Evolutionary conservation across 2,329 filamentous ascomycete genomes (phyloP).

Genomic region (Trichothecium sympodiale): DNA sequence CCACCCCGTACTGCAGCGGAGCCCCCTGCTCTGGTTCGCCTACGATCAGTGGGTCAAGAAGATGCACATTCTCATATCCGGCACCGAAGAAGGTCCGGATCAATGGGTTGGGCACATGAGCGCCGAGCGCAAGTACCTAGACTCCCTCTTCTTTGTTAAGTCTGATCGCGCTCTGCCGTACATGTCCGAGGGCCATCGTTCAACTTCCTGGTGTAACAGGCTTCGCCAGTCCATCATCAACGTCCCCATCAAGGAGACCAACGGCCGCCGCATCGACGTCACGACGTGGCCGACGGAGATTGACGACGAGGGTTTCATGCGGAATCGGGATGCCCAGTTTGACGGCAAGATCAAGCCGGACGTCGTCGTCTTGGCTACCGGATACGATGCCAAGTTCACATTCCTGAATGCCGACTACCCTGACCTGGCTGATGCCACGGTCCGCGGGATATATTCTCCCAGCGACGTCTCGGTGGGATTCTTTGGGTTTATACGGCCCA

Average conservation of each 20-base stretch:
- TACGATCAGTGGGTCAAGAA: conserved; percentile 34
- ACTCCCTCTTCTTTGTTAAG: conserved; percentile 31
- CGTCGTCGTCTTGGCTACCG: conserved; percentile 34
- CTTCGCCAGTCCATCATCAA: conserved; percentile 26
- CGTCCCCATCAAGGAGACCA: conserved; percentile 24
- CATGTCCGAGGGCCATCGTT: conserved; percentile 24
- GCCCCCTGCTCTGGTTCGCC: conserved; percentile 29
- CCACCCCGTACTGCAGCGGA: conserved; percentile 32
- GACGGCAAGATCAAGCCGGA: conserved; percentile 25
- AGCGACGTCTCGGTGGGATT: conserved; percentile 28
- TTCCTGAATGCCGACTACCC: conserved; percentile 30
- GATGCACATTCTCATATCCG: conserved; percentile 31
- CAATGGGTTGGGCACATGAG: conserved; percentile 36
- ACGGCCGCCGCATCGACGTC: conserved; percentile 29
- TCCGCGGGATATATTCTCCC: conserved; percentile 39
- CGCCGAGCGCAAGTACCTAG: conserved; percentile 21
- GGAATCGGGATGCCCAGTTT: conserved; percentile 12
- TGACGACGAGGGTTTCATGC: conserved; percentile 21
- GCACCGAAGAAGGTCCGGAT: conserved; percentile 32
- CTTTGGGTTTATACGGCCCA: conserved; percentile 35
- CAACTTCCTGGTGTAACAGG: conserved; percentile 18
- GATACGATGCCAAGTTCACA: conserved; percentile 28
- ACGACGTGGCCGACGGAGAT: conserved; percentile 30
- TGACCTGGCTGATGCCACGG: conserved; percentile 32
- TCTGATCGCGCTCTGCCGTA: conserved; percentile 31